Base-by-base conservation (phyloP, 208 protist species). In the Vickermania ingenoplastis region DNA sequence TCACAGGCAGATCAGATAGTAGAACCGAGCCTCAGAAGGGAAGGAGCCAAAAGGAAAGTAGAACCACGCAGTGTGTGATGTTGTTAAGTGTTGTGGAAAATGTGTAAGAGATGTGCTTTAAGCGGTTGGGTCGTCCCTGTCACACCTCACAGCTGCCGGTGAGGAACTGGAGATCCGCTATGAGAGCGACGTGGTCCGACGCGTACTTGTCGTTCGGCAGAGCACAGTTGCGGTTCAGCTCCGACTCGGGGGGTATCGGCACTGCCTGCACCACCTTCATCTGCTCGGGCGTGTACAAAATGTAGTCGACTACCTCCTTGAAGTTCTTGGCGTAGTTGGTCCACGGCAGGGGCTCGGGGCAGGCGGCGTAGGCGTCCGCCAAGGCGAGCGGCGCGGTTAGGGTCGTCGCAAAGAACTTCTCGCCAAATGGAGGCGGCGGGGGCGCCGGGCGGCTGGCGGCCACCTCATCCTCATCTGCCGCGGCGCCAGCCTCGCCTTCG, bases 271-370 rank as follows among this genome's bases (percentile, higher is more conserved):
- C 22, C n/a, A 89, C 80, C 30, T 85, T 76, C 1, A 92, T n/a
- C 13, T 54, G 71, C 29, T 75, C 66, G 3, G 63, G 54, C 13
- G 73, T 74, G 50, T 89, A 83, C 66, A 94, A 84, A 56, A 96
- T 75, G 72, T 96, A 94, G 69, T 96, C 91, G 58, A 96, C 85
- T 26, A 91, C 82, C 61, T 91, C 88, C 14, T 79, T 74, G 53
- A 96, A 96, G 26, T 79, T 84, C 61, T 89, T 76, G 22, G 85
- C 82, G 70, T 84, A 94, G 74, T 96, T 96, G 7, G 91, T 94
- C 86, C 86, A 94, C 31, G 67, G 79, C 65, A 92, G 48, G 11
- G 71, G 52, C 1, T 71, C 71, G 29, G 83, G 75, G 7, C 67
- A 89, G 53, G 69, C 61, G 36, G 73, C 69, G 66, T 93, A 91